These are phyloP conservation scores for Paecilomyces fulvus DNA, from an alignment of 2,329 filamentous ascomycete species.

Conservation along the genomic window DNA sequence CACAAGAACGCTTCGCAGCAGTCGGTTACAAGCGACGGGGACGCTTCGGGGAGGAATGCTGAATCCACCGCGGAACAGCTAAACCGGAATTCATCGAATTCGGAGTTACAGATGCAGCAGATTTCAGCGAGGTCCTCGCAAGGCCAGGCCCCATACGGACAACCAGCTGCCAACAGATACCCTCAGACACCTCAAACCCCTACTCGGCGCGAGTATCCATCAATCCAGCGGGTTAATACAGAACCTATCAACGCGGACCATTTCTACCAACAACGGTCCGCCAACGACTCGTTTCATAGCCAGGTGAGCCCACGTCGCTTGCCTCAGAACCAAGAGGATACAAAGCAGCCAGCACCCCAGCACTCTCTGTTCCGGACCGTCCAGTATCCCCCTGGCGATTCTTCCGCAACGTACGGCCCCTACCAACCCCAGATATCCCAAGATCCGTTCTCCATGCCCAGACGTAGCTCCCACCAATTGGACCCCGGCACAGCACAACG, in stretches of 20 bases:
- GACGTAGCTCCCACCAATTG: constrained; percentile 9
- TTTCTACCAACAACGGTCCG: constrained; percentile 13
- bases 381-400: constrained; percentile 18
- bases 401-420: constrained; percentile 13
- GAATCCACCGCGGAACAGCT: neutral
- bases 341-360: constrained; percentile 7
- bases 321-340: constrained; percentile 9
- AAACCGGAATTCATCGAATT: neutral
- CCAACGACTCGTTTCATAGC: constrained; percentile 11
- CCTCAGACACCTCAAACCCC: constrained; percentile 11
- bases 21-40: neutral
- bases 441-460: constrained; percentile 10
- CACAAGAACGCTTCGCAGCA: neutral
- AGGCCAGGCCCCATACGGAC: neutral
- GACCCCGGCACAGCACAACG: constrained; percentile 17
- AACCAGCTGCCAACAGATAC: constrained; percentile 9
- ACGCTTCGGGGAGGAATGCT: neutral
- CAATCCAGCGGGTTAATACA: constrained; percentile 12
- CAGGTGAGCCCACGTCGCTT: constrained; percentile 9
- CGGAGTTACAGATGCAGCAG: constrained; percentile 6
- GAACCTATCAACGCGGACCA: constrained; percentile 10
- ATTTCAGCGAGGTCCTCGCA: constrained; percentile 6
- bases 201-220: constrained; percentile 9
- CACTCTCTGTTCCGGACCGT: constrained; percentile 12
- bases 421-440: constrained; percentile 10